Conservation (phyloP, 192 early-diverging fungal genomes). For the Lobulomyces angularis region DNA sequence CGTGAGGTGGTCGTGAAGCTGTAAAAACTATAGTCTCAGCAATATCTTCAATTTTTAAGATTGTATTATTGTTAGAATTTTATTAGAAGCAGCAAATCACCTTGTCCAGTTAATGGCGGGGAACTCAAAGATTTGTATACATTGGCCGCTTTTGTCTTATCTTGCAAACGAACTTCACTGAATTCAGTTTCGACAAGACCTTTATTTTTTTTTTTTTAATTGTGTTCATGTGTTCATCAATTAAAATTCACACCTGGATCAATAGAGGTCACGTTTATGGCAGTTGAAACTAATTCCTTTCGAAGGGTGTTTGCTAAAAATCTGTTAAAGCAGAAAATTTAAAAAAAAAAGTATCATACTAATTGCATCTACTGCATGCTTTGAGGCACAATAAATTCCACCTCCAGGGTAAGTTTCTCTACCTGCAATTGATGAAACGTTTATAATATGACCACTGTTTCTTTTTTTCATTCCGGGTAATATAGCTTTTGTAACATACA, state of each 20-base stretch:
- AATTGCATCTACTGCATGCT: slow-evolving; percentile 72
- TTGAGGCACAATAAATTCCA: slow-evolving; percentile 63
- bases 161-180: slow-evolving; percentile 68
- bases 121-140: too few species aligned
- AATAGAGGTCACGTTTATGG: slow-evolving; percentile 59
- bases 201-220: background rate
- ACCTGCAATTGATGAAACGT: slow-evolving; percentile 69
- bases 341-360: too few species aligned
- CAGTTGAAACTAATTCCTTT: too few species aligned
- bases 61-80: slow-evolving; percentile 7
- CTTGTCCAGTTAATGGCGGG: too few species aligned
- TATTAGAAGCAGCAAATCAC: background rate
- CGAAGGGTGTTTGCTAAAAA: background rate
- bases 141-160: slow-evolving; percentile 45
- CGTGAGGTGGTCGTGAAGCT: slow-evolving; percentile 58
- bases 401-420: slow-evolving; percentile 57
- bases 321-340: background rate
- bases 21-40: slow-evolving; percentile 65
- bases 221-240: background rate
- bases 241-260: slow-evolving; percentile 41
- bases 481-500: slow-evolving; percentile 69
- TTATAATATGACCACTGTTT: slow-evolving; percentile 66
- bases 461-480: slow-evolving; percentile 64
- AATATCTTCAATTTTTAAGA: slow-evolving; percentile 55
- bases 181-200: slow-evolving; percentile 84